A percentile compares a stretch with the other conserved stretches of the same genome.
Conservation (phyloP, 2,329 filamentous ascomycete genomes). For the Neocucurbitaria cava region DNA sequence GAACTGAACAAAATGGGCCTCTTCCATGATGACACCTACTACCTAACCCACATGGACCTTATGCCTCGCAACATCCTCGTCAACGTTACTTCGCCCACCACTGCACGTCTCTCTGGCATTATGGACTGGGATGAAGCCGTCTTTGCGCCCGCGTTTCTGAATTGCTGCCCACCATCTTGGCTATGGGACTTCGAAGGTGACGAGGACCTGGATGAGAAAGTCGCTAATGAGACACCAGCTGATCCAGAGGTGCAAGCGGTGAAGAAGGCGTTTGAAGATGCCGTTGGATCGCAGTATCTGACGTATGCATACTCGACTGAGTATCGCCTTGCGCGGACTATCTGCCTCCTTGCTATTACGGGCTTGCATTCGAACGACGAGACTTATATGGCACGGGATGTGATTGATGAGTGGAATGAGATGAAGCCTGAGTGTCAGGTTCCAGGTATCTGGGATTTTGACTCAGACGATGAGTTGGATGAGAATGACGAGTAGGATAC, state of each 20-base stretch:
- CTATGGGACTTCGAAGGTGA: constrained; percentile 17
- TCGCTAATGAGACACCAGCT: neutral
- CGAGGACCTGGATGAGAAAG: neutral
- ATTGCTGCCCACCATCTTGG: constrained; percentile 20
- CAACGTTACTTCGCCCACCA: constrained; percentile 12
- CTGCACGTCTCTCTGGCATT: constrained; percentile 12
- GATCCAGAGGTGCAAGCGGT: neutral
- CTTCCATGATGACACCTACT: neutral
- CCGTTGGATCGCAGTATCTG: neutral
- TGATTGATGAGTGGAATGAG: neutral
- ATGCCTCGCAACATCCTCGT: neutral
- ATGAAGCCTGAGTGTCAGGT: neutral
- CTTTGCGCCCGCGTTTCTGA: constrained; percentile 27
- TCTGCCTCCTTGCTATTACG: constrained; percentile 1
- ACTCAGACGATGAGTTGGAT: too few species aligned
- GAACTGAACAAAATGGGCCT: neutral
- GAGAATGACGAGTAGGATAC: neutral
- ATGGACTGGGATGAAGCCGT: constrained; percentile 32
- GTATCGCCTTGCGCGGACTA: constrained; percentile 1
- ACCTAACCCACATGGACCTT: neutral
- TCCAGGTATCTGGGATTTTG: neutral
- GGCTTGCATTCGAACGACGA: neutral
- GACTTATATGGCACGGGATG: neutral
- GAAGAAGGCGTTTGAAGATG: constrained; percentile 1
- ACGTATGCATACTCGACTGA: constrained; percentile 2